Base-by-base conservation (phyloP, 345 rosid genomes). In the Boechera retrofracta region DNA sequence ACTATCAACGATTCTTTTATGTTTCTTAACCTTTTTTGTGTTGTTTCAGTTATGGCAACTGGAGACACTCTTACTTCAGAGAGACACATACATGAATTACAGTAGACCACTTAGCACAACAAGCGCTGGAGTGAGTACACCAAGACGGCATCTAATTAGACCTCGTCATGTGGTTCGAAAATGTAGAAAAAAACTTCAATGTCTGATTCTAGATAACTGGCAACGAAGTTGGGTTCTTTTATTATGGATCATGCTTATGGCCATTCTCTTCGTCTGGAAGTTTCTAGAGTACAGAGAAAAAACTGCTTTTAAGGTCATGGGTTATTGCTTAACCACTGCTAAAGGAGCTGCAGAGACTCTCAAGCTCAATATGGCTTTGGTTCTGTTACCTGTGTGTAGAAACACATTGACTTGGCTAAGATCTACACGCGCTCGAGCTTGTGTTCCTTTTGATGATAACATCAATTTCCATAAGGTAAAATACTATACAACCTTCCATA, bases 321-420 rank as follows among this genome's bases (percentile, higher is more conserved):
- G 99, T 16, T 83, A 92, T 66, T 95, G 99, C 78, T 54, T 95
- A 74, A 61, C 88, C 16, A 77, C 85, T 5, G 99, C 99, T 57
- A 95, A 95, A 86, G 99, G 98, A 9, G 92, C 99, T 32, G 99
- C 98, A 1, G 99, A 95, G 87, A 95, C 97, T 49, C 89, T 95
- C 51, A 95, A 95, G 83, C 86, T 95, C 85, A 95, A 95, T 79
- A 92, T 95, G 99, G 99, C 99, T 76, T 82, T 95, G 8, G 83
- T 95, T 73, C 88, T 95, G n/a, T 72, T 95, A 56, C 99, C 99
- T 0, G 98, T 92, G 18, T 95, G 99, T 80, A 87, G 99, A 42
- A 95, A 92, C 77, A 89, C 97, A 7, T 79, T 95, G 81, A 95
- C 99, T 26, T 89, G 96, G 97, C 92, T 95, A 21, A 79, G 99